A percentile compares a stretch with the other conserved stretches of the same genome.
Evolutionary conservation across 176 grass and related monocot genomes (phyloP).

Genomic region (Oropetium thomaeum): DNA sequence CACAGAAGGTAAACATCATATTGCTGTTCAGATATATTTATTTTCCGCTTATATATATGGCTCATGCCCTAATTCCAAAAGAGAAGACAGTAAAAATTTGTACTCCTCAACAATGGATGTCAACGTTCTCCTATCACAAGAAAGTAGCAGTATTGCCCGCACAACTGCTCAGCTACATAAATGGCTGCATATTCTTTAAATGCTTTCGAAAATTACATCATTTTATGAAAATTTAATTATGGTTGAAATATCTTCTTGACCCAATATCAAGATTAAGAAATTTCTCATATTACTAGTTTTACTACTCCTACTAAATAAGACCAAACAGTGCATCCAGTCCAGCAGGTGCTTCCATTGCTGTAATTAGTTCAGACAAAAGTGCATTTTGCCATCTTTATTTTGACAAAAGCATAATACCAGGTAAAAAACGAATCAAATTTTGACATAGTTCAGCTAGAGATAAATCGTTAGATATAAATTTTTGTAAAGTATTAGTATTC

Average conservation of each 20-base stretch:
- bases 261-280: not conserved
- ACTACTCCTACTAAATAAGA: conserved; percentile 9
- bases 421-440: too few species aligned
- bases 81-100: not conserved
- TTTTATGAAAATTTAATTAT: not conserved
- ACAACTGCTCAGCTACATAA: not conserved
- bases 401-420: too few species aligned
- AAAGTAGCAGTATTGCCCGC: not conserved
- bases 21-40: not conserved
- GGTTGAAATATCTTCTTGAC: conserved; percentile 8
- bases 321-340: not conserved
- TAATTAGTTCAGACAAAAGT: too few species aligned
- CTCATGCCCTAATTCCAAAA: not conserved
- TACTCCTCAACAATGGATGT: not conserved
- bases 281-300: not conserved
- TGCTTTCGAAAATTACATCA: not conserved
- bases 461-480: not conserved
- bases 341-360: too few species aligned
- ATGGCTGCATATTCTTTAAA: not conserved
- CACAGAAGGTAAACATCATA: not conserved
- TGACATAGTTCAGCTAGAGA: not conserved
- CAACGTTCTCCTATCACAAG: not conserved
- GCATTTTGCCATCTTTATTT: not conserved
- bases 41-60: not conserved
- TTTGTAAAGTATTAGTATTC: not conserved